These are phyloP conservation scores for Russula sp. DNA, from an alignment of 768 basidiomycete genomes.

Conservation along the genomic window DNA sequence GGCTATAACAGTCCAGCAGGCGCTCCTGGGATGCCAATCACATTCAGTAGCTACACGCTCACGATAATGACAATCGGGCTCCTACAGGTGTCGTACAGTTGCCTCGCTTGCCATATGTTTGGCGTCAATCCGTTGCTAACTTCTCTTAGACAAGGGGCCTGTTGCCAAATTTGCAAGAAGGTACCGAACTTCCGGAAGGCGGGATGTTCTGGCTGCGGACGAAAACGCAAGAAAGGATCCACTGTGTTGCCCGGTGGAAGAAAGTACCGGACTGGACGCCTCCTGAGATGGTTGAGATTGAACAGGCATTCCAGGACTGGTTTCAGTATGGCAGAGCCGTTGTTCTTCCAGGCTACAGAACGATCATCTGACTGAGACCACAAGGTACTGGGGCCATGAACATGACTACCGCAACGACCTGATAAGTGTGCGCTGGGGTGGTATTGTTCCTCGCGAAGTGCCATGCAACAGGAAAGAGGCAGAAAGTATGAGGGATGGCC, in stretches of 20 bases:
- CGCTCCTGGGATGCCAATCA: constrained; percentile 19
- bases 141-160: constrained; percentile 34
- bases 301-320: constrained; percentile 11
- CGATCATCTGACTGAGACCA: neutral
- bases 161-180: constrained; percentile 49
- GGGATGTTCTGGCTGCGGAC: constrained; percentile 31
- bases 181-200: constrained; percentile 21
- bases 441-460: constrained; percentile 26
- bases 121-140: neutral
- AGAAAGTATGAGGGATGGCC: constrained; percentile 7
- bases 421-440: constrained; percentile 37
- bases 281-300: constrained; percentile 3
- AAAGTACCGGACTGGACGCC: constrained; percentile 4
- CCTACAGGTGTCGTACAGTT: constrained; percentile 40
- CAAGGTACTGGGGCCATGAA: constrained; percentile 40
- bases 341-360: neutral
- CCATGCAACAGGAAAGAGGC: constrained; percentile 3
- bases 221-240: constrained; percentile 5
- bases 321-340: neutral
- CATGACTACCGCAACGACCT: constrained; percentile 30
- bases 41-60: constrained; percentile 58
- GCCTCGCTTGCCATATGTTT: neutral
- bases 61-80: constrained; percentile 54
- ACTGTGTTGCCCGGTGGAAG: constrained; percentile 16
- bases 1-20: constrained; percentile 42